phyloP scores from a whole-genome alignment of 768 basidiomycete species.

The Russula ochroleuca region DNA sequence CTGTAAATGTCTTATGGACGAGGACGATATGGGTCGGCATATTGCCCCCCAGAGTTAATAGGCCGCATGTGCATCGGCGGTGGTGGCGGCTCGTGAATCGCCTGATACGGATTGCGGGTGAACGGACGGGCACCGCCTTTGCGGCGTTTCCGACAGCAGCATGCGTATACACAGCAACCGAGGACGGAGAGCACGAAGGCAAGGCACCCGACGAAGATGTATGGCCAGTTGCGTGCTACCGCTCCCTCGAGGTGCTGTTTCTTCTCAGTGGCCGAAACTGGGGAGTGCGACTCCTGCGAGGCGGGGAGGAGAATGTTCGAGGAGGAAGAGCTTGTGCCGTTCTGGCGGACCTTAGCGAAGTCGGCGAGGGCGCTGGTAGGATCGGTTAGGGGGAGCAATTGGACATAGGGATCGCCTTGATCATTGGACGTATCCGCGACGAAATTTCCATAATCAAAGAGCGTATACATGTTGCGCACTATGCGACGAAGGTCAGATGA shows the following conservation, averaged over 20 bases:
- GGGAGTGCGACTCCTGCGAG: constrained; percentile 56
- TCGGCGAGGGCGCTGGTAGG: constrained; percentile 52
- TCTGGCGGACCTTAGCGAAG: constrained; percentile 59
- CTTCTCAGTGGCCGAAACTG: constrained; percentile 58
- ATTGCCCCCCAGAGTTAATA: constrained; percentile 17
- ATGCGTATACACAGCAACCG: constrained; percentile 54
- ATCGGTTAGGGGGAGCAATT: constrained; percentile 60
- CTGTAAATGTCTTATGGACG: background rate
- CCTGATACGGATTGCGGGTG: constrained; percentile 31
- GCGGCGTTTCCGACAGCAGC: constrained; percentile 41
- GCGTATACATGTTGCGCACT: constrained; percentile 75
- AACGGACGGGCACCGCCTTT: constrained; percentile 30
- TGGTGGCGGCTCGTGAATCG: constrained; percentile 35
- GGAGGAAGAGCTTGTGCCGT: constrained; percentile 53
- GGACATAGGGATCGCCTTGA: constrained; percentile 59
- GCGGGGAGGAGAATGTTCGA: constrained; percentile 59
- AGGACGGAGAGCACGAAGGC: constrained; percentile 44
- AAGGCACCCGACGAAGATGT: constrained; percentile 60
- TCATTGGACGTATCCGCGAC: constrained; percentile 45
- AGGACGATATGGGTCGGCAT: constrained; percentile 12
- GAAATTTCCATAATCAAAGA: constrained; percentile 70
- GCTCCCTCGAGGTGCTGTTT: constrained; percentile 60
- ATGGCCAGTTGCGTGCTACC: constrained; percentile 69
- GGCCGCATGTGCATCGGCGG: constrained; percentile 32
- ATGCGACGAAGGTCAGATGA: constrained; percentile 18